Evolutionary conservation across 2,329 filamentous ascomycete genomes (phyloP), one percentile per base, ranked within the genome.

Genomic region (Rosellinia necatrix): DNA sequence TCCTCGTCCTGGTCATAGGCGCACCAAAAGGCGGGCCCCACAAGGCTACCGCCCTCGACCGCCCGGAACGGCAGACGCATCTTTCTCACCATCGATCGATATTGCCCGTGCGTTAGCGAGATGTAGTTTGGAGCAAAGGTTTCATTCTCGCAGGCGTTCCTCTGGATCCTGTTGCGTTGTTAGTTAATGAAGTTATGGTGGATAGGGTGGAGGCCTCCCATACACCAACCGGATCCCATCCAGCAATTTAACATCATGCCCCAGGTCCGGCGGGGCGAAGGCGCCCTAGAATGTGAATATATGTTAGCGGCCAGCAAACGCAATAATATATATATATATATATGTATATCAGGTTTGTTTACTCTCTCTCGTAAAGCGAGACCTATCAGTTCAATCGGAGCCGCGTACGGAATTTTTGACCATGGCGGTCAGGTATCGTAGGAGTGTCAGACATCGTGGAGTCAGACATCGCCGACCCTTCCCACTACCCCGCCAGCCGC

Each of bases 11-110:
- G 78, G 65, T 86, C 82, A 58, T 78, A 75, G 1, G 79, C 75
- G 35, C 74, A 79, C 83, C 83, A 87, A 70, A 87, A 87, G 65
- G 86, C 86, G 1, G 84, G 84, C 0, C 84, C 84, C 12, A 87
- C 84, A 9, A 82, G 78, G 53, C 79, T 79, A 17, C 77, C 80
- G 15, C 81, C 79, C 69, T 87, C 84, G 59, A 87, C 82, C 29
- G 76, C 81, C 7, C 81, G 76, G 64, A 77, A 80, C 1, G 84
- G 83, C 38, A 87, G 73, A 56, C 72, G 76, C 70, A 86, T 66
- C 13, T 70, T 72, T 59, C 76, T 75, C 17, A 86, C 78, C 84
- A 87, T 86, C 43, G 72, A 72, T 61, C 76, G 75, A 61, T 87
- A 87, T 27, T 72, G 66, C 4, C 73, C 65, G n/a, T 75, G 75